Base-by-base conservation (phyloP, 2,329 filamentous ascomycete species). In the Penicillium sp. region DNA sequence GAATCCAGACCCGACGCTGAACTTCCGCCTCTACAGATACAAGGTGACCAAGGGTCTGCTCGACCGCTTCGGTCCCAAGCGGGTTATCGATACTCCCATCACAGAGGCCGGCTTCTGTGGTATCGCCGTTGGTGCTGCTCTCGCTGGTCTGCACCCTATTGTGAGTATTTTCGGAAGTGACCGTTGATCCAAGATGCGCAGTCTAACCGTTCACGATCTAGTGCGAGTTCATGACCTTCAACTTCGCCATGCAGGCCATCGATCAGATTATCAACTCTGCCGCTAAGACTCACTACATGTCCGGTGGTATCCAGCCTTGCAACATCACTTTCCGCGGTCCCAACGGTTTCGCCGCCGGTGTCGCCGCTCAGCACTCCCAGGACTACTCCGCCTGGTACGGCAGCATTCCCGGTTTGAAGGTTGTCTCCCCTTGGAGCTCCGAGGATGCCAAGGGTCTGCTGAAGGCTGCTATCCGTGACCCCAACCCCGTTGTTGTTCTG, bases 181-280 rank as follows among this genome's bases (percentile, higher is more conserved):
- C 16, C 1, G 16, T 32, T 18, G 38, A 40, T 43, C 2, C 3
- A 13, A 16, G 13, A 45, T 10, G 24, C 29, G 16, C 10, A 44
- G 26, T 38, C 62, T 58, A 56, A 60, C 44, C 43, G 24, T 43
- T 52, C 5, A 50, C 39, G 20, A 44, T 60, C 4, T 61, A 94
- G 90, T 94, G 89, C 85, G 94, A 99, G 82, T 99, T 99, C 85
- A 99, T 99, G 94, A 99, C 94, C 72, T 97, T 96, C 87, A 99
- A 99, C 86, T 97, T 97, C 76, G 93, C 94, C 78, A 99, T 99
- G 94, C 94, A 99, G 82, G 91, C 94, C 75, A 99, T 99, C 78
- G 94, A 99, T 77, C 94, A 99, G 78, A 90, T 99, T 75, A 92
- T 99, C 86, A 99, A 99, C 87, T 97, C 93, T 48, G 94, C 83